A percentile compares a stretch with the other conserved stretches of the same genome.
Evolutionary conservation across 306 rosid species (phyloP).

Genomic region (Lathyrus aphaca): DNA sequence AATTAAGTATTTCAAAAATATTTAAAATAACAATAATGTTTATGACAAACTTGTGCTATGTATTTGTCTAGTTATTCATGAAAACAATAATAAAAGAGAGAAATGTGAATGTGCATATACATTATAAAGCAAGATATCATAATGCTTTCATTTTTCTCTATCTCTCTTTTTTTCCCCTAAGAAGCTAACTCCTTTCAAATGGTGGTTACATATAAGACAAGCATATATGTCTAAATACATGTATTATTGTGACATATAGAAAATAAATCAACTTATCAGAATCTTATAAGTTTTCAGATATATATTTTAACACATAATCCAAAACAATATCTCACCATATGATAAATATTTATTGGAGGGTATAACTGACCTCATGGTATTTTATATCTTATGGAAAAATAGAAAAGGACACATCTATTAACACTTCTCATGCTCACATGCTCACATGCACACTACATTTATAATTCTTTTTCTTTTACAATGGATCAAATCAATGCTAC

Average conservation of each 20-base stretch:
- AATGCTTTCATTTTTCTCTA: background rate
- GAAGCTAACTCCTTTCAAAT: background rate
- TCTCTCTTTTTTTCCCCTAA: no score
- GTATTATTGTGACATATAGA: background rate
- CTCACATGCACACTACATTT: background rate
- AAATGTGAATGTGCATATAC: background rate
- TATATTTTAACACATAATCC: background rate
- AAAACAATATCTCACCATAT: background rate
- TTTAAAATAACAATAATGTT: no score
- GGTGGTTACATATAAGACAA: conserved; percentile 8
- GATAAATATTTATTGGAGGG: background rate
- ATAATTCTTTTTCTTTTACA: background rate
- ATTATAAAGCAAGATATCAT: background rate
- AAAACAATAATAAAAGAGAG: no score
- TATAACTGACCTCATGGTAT: background rate
- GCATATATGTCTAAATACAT: background rate
- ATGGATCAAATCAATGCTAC: no score
- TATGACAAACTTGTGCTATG: no score
- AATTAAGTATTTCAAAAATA: no score
- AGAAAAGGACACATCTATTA: background rate
- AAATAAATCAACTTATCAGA: background rate
- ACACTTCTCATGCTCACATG: background rate
- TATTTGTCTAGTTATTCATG: no score
- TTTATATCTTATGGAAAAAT: background rate
- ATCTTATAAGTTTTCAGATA: background rate